Evolutionary conservation across 129 eudicot species (phyloP), one percentile per base, ranked within the genome.

Genomic region (Flaveria brownii): DNA sequence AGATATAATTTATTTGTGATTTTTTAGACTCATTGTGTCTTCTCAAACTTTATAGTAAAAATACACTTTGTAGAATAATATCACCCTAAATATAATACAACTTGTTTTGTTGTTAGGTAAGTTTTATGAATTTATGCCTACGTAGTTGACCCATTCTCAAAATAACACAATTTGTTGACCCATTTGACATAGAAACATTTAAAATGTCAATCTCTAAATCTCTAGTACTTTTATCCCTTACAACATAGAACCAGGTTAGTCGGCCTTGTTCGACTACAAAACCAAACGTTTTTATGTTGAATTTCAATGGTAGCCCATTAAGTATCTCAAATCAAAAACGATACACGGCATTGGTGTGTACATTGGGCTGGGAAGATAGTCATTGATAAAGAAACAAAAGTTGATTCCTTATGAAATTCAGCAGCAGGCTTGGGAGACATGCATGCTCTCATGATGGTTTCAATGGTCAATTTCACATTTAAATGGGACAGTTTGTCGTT

Each of bases 381-480:
- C 2, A 30, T 46, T 46, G 9, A 23, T 22, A 25, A 46, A 66
- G 11, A 41, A 77, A 68, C 41, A 42, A 14, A 68, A 68, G 59
- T 9, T 51, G 25, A 76, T 18, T 66, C 66, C 33, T 64, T 66
- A 76, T 36, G 42, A 76, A 67, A 9, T 57, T 41, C 55, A 33
- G 69, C 57, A 73, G 11, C 62, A 26, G 30, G 68, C 57, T 52
- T 75, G 78, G 41, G 64, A 33, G 17, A 70, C 14, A 72, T 71
- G 82, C 73, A 79, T 72, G 83, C 78, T 62, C 46, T 63, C 78
- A 79, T 79, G 73, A 79, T 79, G 67, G 45, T 68, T 68, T 61
- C 56, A 68, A 55, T 36, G 75, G 74, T 39, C 68, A 79, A 49
- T 63, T 71, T 63, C 33, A 50, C 82, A 71, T 63, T 54, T 42